Conservation (phyloP, 2,329 filamentous ascomycete species). For the Arthrobotrys musiformis region DNA sequence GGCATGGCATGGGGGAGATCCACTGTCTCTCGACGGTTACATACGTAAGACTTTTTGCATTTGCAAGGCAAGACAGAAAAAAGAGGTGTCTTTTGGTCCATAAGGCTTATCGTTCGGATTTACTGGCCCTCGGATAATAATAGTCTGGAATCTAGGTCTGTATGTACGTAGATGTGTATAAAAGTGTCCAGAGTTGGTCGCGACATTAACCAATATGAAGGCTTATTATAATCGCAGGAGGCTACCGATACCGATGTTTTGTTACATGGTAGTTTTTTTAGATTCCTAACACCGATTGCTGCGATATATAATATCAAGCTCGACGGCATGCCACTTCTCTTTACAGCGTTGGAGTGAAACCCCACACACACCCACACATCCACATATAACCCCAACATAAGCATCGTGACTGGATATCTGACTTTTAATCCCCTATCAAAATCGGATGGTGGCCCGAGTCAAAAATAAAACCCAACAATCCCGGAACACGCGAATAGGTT, state of each 20-base stretch:
- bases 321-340: slow-evolving; percentile 3
- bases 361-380: slow-evolving; percentile 34
- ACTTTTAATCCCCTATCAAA: slow-evolving; percentile 25
- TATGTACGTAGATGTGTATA: not conserved
- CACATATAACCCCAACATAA: not conserved
- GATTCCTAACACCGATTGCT: slow-evolving; percentile 4
- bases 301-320: not conserved
- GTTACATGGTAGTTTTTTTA: too few relatives aligned
- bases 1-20: slow-evolving; percentile 4
- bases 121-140: not conserved
- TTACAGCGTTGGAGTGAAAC: slow-evolving; percentile 15
- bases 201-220: too few relatives aligned
- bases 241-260: slow-evolving; percentile 12
- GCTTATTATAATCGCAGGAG: slow-evolving; percentile 1
- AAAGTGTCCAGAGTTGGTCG: slow-evolving; percentile 4
- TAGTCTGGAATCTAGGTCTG: too few relatives aligned
- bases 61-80: too few relatives aligned
- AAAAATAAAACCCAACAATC: slow-evolving; percentile 9
- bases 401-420: too few relatives aligned
- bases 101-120: not conserved
- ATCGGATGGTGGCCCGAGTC: slow-evolving; percentile 33
- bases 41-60: not conserved
- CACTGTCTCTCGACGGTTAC: slow-evolving; percentile 7
- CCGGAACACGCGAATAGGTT: slow-evolving; percentile 26
- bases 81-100: not conserved